phyloP scores from a whole-genome alignment of 768 basidiomycete species.

The Termitomyces sp. region DNA sequence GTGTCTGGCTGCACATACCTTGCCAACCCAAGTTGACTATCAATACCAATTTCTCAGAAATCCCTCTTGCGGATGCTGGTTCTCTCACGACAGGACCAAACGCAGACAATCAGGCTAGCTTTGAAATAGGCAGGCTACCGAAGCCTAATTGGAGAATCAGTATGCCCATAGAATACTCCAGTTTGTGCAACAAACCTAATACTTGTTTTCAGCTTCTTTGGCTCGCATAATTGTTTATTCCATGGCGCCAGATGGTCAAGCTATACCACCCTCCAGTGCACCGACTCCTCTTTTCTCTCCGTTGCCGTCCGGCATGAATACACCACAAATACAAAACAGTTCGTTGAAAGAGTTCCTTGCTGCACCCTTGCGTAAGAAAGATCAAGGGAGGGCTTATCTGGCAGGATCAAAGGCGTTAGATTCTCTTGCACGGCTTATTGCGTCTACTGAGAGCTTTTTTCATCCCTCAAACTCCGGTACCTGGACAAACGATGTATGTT shows the following conservation, averaged over 20 bases:
- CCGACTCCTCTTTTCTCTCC: constrained; percentile 79
- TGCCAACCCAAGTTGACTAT: constrained; percentile 4
- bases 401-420: constrained; percentile 84
- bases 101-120: constrained; percentile 68
- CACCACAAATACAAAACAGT: constrained; percentile 45
- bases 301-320: constrained; percentile 55
- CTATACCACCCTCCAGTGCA: constrained; percentile 54
- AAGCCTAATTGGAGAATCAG: constrained; percentile 73
- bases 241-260: constrained; percentile 65
- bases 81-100: constrained; percentile 73
- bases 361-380: constrained; percentile 49
- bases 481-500: constrained; percentile 72
- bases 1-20: constrained; percentile 21
- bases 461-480: constrained; percentile 85
- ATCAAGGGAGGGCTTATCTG: constrained; percentile 54
- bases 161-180: constrained; percentile 29
- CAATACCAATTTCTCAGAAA: constrained; percentile 48
- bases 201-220: constrained; percentile 52
- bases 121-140: constrained; percentile 70
- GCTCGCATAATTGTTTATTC: constrained; percentile 88
- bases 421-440: constrained; percentile 79
- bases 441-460: constrained; percentile 87
- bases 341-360: constrained; percentile 56
- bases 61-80: constrained; percentile 68
- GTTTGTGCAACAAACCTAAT: constrained; percentile 9